Percentiles rank a stretch among this genome's conserved stretches.
Conservation (phyloP, 1,284 basidiomycete species). For the Ceratobasidium sp. region DNA sequence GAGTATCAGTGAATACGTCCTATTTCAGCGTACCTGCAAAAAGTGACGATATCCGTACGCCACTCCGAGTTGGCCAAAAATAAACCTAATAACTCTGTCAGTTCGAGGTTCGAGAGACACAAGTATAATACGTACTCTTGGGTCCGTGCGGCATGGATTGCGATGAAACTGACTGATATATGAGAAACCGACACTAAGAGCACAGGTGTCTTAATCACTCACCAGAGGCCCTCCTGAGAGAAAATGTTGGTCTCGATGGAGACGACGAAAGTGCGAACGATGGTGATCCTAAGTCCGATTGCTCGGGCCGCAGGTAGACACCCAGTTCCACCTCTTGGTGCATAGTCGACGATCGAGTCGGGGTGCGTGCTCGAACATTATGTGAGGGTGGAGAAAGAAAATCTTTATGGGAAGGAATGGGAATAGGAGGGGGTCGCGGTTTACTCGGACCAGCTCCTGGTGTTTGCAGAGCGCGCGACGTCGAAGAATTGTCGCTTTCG, state of each 20-base stretch:
- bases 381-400: background rate
- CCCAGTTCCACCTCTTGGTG: conserved; percentile 27
- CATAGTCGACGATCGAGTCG: conserved; percentile 2
- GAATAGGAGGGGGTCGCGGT: conserved; percentile 7
- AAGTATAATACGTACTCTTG: background rate
- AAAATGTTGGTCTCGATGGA: background rate
- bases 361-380: conserved; percentile 8
- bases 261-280: background rate
- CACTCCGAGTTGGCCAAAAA: conserved; percentile 8
- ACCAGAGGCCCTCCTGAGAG: background rate
- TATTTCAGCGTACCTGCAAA: conserved; percentile 7
- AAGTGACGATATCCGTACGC: conserved; percentile 33
- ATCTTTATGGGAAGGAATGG: background rate
- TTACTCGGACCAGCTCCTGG: conserved; percentile 4
- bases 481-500: too few relatives aligned
- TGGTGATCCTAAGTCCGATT: background rate
- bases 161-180: background rate
- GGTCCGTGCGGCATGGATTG: background rate
- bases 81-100: background rate
- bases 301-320: background rate
- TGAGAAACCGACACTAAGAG: background rate
- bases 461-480: too few relatives aligned
- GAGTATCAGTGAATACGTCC: background rate
- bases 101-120: background rate
- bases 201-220: background rate